Evolutionary conservation across 305 asterid species (phyloP).

Genomic region (Ilex paraguariensis): DNA sequence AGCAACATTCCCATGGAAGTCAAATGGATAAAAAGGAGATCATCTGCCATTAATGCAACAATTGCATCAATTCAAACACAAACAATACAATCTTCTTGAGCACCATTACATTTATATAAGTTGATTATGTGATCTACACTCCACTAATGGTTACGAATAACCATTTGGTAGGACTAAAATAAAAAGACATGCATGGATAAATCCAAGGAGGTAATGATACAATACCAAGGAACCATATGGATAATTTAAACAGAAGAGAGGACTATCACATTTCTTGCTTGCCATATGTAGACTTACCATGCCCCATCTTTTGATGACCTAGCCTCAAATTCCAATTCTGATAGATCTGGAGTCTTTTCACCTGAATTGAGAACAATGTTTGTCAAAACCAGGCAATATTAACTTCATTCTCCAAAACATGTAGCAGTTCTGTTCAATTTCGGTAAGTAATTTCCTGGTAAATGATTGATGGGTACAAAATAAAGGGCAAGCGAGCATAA

Average conservation of each 20-base stretch:
- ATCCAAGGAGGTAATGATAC: background rate
- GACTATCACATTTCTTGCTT: constrained; percentile 1
- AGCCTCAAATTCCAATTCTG: constrained; percentile 72
- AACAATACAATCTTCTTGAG: too few species aligned
- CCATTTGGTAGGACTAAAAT: background rate
- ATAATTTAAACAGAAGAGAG: constrained; percentile 11
- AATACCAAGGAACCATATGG: background rate
- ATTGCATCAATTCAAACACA: too few species aligned
- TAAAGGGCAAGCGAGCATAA: background rate
- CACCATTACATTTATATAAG: too few species aligned
- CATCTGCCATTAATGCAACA: too few species aligned
- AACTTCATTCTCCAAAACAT: background rate
- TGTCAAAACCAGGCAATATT: constrained; percentile 9
- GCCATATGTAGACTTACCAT: constrained; percentile 42
- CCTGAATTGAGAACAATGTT: constrained; percentile 29
- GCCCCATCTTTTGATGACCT: constrained; percentile 74
- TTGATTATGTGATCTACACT: too few species aligned
- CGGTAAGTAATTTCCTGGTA: too few species aligned
- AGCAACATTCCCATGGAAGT: too few species aligned
- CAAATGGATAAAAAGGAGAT: too few species aligned
- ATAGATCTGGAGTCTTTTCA: constrained; percentile 34
- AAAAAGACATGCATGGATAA: background rate
- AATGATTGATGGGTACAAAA: background rate
- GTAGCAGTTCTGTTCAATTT: background rate
- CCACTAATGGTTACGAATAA: too few species aligned